These are phyloP conservation scores for Drechslerella stenobrocha DNA, from an alignment of 2,329 filamentous ascomycete species.

Conservation along the genomic window DNA sequence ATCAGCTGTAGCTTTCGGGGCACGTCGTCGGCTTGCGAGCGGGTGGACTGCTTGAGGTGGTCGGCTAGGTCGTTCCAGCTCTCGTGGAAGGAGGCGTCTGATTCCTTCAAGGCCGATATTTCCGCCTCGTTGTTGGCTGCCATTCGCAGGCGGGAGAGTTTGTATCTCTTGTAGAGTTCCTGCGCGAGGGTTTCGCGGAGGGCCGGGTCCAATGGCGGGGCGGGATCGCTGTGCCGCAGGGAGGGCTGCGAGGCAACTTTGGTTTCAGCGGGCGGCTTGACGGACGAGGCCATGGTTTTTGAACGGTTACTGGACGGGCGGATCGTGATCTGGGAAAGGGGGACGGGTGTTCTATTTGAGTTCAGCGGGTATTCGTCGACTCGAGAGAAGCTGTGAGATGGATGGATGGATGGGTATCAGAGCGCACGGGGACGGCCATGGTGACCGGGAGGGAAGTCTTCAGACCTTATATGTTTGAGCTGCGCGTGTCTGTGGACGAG, in stretches of 20 bases:
- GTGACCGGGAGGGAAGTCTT: too few relatives aligned
- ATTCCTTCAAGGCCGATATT: conserved; percentile 3
- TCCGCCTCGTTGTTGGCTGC: conserved; percentile 9
- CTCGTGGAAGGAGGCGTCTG: conserved; percentile 32
- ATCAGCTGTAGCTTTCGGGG: conserved; percentile 29
- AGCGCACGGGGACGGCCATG: too few relatives aligned
- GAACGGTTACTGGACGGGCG: not conserved
- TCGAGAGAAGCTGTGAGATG: too few relatives aligned
- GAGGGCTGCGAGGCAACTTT: too few relatives aligned
- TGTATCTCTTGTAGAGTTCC: conserved; percentile 40
- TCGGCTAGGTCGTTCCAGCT: conserved; percentile 30
- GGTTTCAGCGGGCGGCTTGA: conserved; percentile 6
- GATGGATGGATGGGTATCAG: too few relatives aligned
- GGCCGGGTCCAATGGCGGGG: conserved; percentile 18
- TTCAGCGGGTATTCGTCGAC: too few relatives aligned
- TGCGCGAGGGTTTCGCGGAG: conserved; percentile 26
- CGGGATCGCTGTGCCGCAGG: not conserved
- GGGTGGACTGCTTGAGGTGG: conserved; percentile 24
- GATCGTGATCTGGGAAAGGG: conserved; percentile 1
- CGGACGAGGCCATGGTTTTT: conserved; percentile 4
- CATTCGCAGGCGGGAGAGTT: conserved; percentile 21
- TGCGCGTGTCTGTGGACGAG: too few relatives aligned
- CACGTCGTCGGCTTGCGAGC: conserved; percentile 40
- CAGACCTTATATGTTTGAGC: too few relatives aligned
- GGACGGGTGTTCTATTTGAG: too few relatives aligned